A percentile compares a stretch with the other conserved stretches of the same genome.
Conservation (phyloP, 2,329 filamentous ascomycete species). For the Zalaria sp. region DNA sequence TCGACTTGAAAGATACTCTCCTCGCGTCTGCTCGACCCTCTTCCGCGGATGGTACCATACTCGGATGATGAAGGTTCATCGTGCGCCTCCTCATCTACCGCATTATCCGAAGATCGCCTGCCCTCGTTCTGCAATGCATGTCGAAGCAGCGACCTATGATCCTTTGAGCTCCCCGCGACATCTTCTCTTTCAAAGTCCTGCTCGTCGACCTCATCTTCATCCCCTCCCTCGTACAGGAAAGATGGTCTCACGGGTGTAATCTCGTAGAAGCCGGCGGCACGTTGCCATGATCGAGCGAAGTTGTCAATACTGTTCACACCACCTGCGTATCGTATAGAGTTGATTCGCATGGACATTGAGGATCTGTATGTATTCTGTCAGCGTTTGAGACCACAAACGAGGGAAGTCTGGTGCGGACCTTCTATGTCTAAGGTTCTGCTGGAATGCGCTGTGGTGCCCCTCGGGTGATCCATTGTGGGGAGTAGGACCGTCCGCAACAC, state of each 20-base stretch:
- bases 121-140: constrained; percentile 23
- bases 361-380: constrained; percentile 17
- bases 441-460: constrained; percentile 1
- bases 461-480: constrained; percentile 1
- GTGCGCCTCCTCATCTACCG: constrained; percentile 19
- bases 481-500: not conserved
- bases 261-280: constrained; percentile 77
- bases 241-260: constrained; percentile 68
- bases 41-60: constrained; percentile 5
- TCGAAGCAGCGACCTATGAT: constrained; percentile 28
- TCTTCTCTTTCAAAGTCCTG: constrained; percentile 10
- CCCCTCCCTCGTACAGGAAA: constrained; percentile 41
- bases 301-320: constrained; percentile 90
- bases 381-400: constrained; percentile 4
- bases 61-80: constrained; percentile 6
- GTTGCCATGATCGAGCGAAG: constrained; percentile 84
- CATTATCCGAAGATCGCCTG: constrained; percentile 22
- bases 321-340: constrained; percentile 53
- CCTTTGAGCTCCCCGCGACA: constrained; percentile 18
- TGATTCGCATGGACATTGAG: constrained; percentile 36
- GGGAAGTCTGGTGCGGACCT: constrained; percentile 10
- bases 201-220: constrained; percentile 34
- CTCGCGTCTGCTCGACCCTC: constrained; percentile 15
- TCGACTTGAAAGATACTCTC: constrained; percentile 35
- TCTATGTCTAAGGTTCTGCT: constrained; percentile 16